Base-by-base conservation (phyloP, 148 eudicot species). In the Spergularia marina region DNA sequence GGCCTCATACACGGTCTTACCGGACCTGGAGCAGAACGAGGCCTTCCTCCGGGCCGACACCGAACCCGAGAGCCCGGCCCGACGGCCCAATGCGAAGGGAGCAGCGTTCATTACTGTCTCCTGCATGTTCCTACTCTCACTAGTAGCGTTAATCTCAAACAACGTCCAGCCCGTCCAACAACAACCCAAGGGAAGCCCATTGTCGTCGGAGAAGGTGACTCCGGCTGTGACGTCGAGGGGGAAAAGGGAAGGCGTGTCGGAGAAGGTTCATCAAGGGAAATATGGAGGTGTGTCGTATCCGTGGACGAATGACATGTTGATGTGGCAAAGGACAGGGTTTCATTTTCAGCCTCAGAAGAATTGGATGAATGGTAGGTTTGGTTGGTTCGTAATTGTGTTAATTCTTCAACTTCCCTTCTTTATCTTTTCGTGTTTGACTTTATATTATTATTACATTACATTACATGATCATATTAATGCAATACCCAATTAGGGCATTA, bases 301-400 rank as follows among this genome's bases (percentile, higher is more conserved):
- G 0, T 94, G 97, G 97, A 94, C 89, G 6, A 91, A 87, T 67
- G 89, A 57, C 53, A 89, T 90, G 98, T 75, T 91, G 65, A n/a
- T 78, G 15, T 94, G 97, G 97, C 95, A 94, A 49, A 86, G 97
- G 64, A 90, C 93, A 3, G 81, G 85, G 14, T 94, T 62, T 78
- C 98, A 94, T 77, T 94, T 94, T 76, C 98, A 94, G 49, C 97
- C 98, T 0, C 78, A 85, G 34, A 84, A 89, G 62, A 94, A 94
- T 76, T 94, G 97, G 97, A 91, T 94, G 88, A 94, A 91, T 77
- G 98, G 98, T 90, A 66, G 66, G 84, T 71, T 53, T 53, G 41
- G 12, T 53, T 3, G 40, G 15, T 23, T 57, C 4, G n/a, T 21
- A 6, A 20, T 63, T 74, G 30, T 39, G 40, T 21, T 44, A 17